Evolutionary conservation across 495 filamentous ascomycete species (phyloP).

Genomic region (Hypoxylon fragiforme): DNA sequence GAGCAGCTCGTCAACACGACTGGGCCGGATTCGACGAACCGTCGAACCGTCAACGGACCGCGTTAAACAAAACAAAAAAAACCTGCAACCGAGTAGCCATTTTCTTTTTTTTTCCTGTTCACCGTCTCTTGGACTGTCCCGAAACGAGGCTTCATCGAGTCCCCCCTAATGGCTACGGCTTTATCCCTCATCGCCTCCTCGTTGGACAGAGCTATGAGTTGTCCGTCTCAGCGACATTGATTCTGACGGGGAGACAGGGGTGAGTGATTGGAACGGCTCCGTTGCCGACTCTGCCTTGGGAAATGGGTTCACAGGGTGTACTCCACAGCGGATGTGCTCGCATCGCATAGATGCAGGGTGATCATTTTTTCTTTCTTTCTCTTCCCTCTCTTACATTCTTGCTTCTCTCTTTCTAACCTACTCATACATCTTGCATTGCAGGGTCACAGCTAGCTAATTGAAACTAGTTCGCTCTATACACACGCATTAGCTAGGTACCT

Average conservation of each 20-base stretch:
- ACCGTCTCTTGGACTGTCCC: conserved; percentile 22
- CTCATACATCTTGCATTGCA: too few species aligned
- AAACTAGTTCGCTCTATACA: conserved; percentile 10
- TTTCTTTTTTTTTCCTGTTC: conserved; percentile 14
- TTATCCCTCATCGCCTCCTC: conserved; percentile 12
- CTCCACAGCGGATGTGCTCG: conserved; percentile 38
- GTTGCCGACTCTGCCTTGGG: conserved; percentile 35
- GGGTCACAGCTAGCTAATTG: conserved; percentile 22
- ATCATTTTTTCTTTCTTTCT: conserved; percentile 22
- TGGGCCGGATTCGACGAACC: conserved; percentile 19
- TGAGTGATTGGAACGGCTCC: conserved; percentile 34
- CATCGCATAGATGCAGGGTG: conserved; percentile 37
- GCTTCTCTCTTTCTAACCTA: too few species aligned
- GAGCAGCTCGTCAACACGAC: conserved; percentile 8
- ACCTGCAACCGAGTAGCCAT: conserved; percentile 14
- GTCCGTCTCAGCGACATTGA: conserved; percentile 28
- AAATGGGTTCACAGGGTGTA: conserved; percentile 31
- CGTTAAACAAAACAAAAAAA: too few species aligned
- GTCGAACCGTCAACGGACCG: conserved; percentile 4
- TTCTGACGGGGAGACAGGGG: conserved; percentile 32
- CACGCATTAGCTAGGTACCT: conserved; percentile 2
- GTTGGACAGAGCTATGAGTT: conserved; percentile 38
- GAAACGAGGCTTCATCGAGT: conserved; percentile 25
- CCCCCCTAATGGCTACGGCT: conserved; percentile 15
- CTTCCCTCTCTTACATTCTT: too few species aligned